Conservation (phyloP, 306 rosid genomes). For the Calophaca sinica region DNA sequence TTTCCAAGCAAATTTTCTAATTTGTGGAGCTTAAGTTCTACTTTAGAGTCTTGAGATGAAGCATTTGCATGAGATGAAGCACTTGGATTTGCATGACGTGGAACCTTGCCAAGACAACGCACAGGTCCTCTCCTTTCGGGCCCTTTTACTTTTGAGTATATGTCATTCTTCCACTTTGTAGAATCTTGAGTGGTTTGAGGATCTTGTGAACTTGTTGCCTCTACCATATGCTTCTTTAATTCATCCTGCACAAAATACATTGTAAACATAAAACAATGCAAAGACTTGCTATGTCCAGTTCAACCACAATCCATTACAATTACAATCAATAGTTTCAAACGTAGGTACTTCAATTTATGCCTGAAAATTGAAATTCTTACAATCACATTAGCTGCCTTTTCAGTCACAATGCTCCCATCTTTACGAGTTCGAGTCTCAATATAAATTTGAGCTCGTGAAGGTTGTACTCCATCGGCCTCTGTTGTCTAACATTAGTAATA, state of each 20-base stretch:
- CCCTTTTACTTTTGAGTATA: conserved; percentile 4
- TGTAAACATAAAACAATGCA: background rate
- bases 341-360: conserved; percentile 1
- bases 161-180: conserved; percentile 18
- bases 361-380: conserved; percentile 23
- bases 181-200: conserved; percentile 16
- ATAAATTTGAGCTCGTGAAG: conserved; percentile 29
- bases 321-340: background rate
- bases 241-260: conserved; percentile 14
- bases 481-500: conserved; percentile 12
- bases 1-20: conserved; percentile 33
- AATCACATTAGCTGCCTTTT: conserved; percentile 31
- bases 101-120: conserved; percentile 20
- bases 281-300: conserved; percentile 13
- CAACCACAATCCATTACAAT: background rate
- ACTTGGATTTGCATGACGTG: background rate
- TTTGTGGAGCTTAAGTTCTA: conserved; percentile 7
- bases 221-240: conserved; percentile 36
- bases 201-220: conserved; percentile 10
- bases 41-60: background rate
- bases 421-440: conserved; percentile 26
- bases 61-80: background rate
- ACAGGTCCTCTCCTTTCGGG: conserved; percentile 30
- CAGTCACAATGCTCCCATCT: conserved; percentile 35
- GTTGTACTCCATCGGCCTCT: conserved; percentile 25